Conservation (phyloP, 495 filamentous ascomycete species). For the Aspergillus hancockii region DNA sequence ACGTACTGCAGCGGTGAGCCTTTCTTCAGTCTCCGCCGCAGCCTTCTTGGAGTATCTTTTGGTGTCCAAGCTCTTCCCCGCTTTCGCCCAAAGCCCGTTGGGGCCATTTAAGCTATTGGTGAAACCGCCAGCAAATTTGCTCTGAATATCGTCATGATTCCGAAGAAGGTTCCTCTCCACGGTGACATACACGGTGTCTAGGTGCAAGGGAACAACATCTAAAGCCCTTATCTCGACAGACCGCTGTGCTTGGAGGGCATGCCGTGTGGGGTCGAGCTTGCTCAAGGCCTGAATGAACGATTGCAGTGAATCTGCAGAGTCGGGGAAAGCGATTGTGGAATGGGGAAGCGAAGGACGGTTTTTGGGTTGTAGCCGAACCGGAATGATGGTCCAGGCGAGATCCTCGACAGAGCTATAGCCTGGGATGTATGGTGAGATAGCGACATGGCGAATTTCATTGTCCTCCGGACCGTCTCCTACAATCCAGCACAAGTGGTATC, state of each 20-base stretch:
- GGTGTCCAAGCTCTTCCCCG: conserved; percentile 37
- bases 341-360: conserved; percentile 75
- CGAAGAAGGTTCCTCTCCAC: conserved; percentile 74
- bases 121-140: conserved; percentile 64
- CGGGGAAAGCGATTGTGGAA: conserved; percentile 81
- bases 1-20: conserved; percentile 74
- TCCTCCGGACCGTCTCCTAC: conserved; percentile 22
- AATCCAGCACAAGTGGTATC: background rate
- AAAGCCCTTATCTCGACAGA: conserved; percentile 78
- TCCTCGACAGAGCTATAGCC: conserved; percentile 58
- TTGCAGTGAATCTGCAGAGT: conserved; percentile 74
- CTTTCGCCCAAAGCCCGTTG: conserved; percentile 43
- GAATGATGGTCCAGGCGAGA: conserved; percentile 80
- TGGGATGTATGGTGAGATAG: conserved; percentile 80
- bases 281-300: conserved; percentile 66
- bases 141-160: conserved; percentile 62
- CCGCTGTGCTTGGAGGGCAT: conserved; percentile 56
- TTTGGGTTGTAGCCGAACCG: conserved; percentile 66
- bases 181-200: conserved; percentile 83
- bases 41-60: conserved; percentile 39
- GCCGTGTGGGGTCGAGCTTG: conserved; percentile 55
- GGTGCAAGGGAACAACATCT: conserved; percentile 74
- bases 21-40: conserved; percentile 56
- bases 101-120: conserved; percentile 29
- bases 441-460: conserved; percentile 60